These are phyloP conservation scores for Candida mesenterica DNA, from an alignment of 1,139 yeast genomes.

Conservation along the genomic window DNA sequence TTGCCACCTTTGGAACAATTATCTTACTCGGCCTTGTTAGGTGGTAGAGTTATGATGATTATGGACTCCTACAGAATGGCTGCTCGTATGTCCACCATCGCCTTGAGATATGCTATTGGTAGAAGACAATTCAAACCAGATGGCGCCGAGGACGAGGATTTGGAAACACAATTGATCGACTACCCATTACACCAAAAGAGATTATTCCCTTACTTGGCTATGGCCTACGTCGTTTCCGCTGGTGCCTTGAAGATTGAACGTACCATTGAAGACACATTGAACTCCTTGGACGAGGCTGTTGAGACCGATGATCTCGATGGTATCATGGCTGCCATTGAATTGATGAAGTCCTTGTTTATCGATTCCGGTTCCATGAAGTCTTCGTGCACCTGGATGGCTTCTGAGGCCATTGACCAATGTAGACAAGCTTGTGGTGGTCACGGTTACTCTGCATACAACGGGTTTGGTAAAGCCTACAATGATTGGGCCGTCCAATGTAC, in stretches of 20 bases:
- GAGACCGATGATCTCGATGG: slow-evolving; percentile 32
- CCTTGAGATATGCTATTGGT: slow-evolving; percentile 45
- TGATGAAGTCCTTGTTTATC: slow-evolving; percentile 44
- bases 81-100: slow-evolving; percentile 43
- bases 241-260: slow-evolving; percentile 41
- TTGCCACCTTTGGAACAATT: slow-evolving; percentile 49
- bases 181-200: slow-evolving; percentile 50
- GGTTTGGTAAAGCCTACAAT: slow-evolving; percentile 47
- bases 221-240: slow-evolving; percentile 40
- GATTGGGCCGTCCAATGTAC: slow-evolving; percentile 55
- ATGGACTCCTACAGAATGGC: slow-evolving; percentile 44
- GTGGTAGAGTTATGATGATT: slow-evolving; percentile 48
- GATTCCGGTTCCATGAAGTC: slow-evolving; percentile 51
- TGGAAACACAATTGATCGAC: slow-evolving; percentile 39
- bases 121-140: slow-evolving; percentile 44
- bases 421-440: slow-evolving; percentile 56
- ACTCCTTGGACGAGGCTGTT: slow-evolving; percentile 36
- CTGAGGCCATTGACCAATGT: slow-evolving; percentile 45
- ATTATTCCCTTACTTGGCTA: slow-evolving; percentile 45
- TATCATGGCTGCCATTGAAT: slow-evolving; percentile 38
- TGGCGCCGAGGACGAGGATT: slow-evolving; percentile 17
- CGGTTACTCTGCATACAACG: slow-evolving; percentile 48
- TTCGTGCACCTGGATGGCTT: slow-evolving; percentile 49
- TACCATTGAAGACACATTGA: slow-evolving; percentile 29
- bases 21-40: slow-evolving; percentile 45